Conservation (phyloP, 1,139 yeast genomes). For the Blastobotrys illinoisensis region DNA sequence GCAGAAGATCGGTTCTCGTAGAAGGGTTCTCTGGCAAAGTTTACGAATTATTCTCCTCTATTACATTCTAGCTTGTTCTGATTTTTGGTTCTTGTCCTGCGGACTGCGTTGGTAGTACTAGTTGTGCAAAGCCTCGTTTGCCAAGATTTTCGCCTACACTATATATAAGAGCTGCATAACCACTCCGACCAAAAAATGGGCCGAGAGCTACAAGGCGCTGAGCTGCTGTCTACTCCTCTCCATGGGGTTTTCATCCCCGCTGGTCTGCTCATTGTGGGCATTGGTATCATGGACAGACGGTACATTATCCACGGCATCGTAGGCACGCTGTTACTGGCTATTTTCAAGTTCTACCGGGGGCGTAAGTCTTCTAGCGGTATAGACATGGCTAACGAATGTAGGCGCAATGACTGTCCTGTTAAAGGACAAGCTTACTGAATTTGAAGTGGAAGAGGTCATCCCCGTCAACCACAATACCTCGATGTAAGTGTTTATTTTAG, state of each 20-base stretch:
- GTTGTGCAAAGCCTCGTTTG: not conserved
- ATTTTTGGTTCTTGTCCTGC: not conserved
- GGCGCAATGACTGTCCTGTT: slow-evolving; percentile 40
- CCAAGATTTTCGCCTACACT: not conserved
- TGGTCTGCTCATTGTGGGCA: slow-evolving; percentile 29
- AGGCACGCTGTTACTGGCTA: slow-evolving; percentile 23
- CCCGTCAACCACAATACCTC: slow-evolving; percentile 74
- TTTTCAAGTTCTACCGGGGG: slow-evolving; percentile 30
- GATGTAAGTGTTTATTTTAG: slow-evolving; percentile 43
- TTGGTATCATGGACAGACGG: slow-evolving; percentile 25
- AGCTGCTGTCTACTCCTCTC: slow-evolving; percentile 23
- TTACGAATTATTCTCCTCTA: too few species aligned
- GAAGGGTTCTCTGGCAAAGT: too few species aligned
- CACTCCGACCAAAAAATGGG: not conserved
- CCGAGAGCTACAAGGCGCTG: slow-evolving; percentile 4
- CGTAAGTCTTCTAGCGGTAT: slow-evolving; percentile 9
- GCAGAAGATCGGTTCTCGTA: not conserved
- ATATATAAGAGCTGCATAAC: not conserved
- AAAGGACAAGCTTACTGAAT: slow-evolving; percentile 61
- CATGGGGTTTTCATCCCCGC: slow-evolving; percentile 35
- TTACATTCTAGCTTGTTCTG: not conserved
- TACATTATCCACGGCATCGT: slow-evolving; percentile 25
- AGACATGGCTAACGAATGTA: slow-evolving; percentile 3
- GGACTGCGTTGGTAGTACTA: too few species aligned
- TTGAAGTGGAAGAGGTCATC: slow-evolving; percentile 74